A percentile compares a stretch with the other conserved stretches of the same genome.
phyloP scores from a whole-genome alignment of 164 flowering plant genomes.

The Stephania yunnanensis region DNA sequence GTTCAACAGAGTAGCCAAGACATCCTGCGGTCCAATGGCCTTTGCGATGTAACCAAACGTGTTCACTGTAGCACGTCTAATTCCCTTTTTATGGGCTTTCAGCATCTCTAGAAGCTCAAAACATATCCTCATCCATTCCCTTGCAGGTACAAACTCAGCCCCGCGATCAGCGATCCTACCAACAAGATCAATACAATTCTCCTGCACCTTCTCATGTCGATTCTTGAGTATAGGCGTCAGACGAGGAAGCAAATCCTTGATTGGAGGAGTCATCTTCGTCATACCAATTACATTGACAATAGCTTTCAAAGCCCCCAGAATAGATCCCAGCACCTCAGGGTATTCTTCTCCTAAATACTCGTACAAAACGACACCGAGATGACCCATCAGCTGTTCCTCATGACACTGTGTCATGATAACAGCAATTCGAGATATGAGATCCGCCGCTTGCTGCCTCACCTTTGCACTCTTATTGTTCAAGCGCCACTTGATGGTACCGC shows the following conservation, averaged over 20 bases:
- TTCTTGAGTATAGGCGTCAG: constrained; percentile 95
- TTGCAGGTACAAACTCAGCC: constrained; percentile 97
- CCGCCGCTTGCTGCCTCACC: constrained; percentile 98
- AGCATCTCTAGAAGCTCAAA: constrained; percentile 99
- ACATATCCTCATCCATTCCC: constrained; percentile 99
- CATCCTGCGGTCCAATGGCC: constrained; percentile 99
- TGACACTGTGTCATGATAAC: constrained; percentile 99
- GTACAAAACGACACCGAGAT: constrained; percentile 92
- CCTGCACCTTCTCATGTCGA: constrained; percentile 97
- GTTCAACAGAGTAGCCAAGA: constrained; percentile 85
- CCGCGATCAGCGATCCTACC: constrained; percentile 99
- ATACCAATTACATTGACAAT: constrained; percentile 98
- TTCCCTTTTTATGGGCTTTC: constrained; percentile 97
- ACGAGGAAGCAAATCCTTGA: constrained; percentile 91
- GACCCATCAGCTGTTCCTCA: constrained; percentile 99
- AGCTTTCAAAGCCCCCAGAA: constrained; percentile 88
- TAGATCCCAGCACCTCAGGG: constrained; percentile 95
- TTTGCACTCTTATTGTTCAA: constrained; percentile 97
- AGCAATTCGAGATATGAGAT: constrained; percentile 95
- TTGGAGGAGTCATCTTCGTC: constrained; percentile 99
- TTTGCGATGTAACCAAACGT: constrained; percentile 98
- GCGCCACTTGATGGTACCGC: constrained; percentile 99
- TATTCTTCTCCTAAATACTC: constrained; percentile 97
- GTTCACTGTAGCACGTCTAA: constrained; percentile 92
- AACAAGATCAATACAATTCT: constrained; percentile 96